A percentile compares a stretch with the other conserved stretches of the same genome.
These are phyloP conservation scores for Leersia perrieri DNA, from an alignment of 176 grass and related monocot species.

Conservation along the genomic window DNA sequence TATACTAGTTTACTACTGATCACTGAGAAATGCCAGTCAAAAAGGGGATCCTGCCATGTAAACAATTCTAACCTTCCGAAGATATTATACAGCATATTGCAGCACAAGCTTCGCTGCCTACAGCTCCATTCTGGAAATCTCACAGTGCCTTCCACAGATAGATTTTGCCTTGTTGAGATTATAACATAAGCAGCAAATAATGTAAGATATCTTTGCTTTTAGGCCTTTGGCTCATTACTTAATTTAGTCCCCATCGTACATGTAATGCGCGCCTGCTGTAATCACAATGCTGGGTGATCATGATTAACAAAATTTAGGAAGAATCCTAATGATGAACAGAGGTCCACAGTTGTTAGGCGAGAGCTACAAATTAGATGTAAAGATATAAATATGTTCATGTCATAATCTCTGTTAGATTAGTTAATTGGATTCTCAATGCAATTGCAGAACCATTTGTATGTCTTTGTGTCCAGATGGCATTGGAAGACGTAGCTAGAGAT, in stretches of 20 bases:
- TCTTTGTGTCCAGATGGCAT: constrained; percentile 37
- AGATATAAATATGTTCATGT: constrained; percentile 30
- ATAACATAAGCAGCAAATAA: constrained; percentile 2
- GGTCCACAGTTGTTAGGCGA: constrained; percentile 43
- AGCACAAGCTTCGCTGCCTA: constrained; percentile 22
- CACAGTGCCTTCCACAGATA: constrained; percentile 19
- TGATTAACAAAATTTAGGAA: constrained; percentile 41
- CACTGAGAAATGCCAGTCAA: constrained; percentile 11
- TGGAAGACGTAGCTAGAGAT: constrained; percentile 40
- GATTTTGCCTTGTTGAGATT: constrained; percentile 30
- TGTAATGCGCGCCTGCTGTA: constrained; percentile 46
- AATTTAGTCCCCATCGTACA: constrained; percentile 32
- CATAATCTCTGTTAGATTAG: constrained; percentile 39
- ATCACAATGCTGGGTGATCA: constrained; percentile 17
- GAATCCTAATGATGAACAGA: constrained; percentile 50
- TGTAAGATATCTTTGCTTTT: constrained; percentile 27
- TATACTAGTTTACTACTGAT: constrained; percentile 19
- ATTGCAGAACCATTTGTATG: constrained; percentile 10
- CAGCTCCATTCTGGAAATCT: constrained; percentile 5
- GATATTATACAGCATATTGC: background rate
- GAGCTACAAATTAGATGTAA: constrained; percentile 26
- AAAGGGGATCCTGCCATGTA: constrained; percentile 17
- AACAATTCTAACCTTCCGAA: constrained; percentile 24
- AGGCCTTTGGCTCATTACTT: constrained; percentile 3
- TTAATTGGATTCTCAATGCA: constrained; percentile 27